Evolutionary conservation across 768 basidiomycete genomes (phyloP).

Genomic region (Gelatoporia subvermispora): DNA sequence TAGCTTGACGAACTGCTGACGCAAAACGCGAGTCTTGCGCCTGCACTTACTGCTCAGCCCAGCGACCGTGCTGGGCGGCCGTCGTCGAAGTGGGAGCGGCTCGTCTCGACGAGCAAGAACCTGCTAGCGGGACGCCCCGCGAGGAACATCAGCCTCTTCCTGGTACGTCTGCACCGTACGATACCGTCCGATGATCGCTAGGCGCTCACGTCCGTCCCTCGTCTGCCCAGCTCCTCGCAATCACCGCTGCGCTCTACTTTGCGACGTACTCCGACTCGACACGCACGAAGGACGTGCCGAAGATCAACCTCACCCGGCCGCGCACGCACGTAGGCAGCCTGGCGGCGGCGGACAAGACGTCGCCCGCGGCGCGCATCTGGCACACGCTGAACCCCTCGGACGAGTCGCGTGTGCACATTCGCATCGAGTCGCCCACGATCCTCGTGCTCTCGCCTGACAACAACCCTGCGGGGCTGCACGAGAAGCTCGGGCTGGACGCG

Average conservation of each 20-base stretch:
- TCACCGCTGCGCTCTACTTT: slow-evolving; percentile 70
- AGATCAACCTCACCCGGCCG: slow-evolving; percentile 21
- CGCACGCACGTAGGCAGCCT: slow-evolving; percentile 18
- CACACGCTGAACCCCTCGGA: slow-evolving; percentile 67
- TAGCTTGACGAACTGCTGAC: slow-evolving; percentile 83
- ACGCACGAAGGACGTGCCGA: slow-evolving; percentile 13
- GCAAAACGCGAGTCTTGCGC: slow-evolving; percentile 57
- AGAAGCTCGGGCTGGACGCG: slow-evolving; percentile 4
- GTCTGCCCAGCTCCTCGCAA: slow-evolving; percentile 66
- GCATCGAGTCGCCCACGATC: slow-evolving; percentile 75
- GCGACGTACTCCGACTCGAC: slow-evolving; percentile 50
- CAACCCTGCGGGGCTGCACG: slow-evolving; percentile 5
- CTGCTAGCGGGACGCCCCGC: slow-evolving; percentile 62
- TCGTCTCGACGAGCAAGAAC: slow-evolving; percentile 37
- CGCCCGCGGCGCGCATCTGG: slow-evolving; percentile 71
- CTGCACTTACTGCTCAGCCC: slow-evolving; percentile 29
- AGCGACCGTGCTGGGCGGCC: slow-evolving; percentile 9
- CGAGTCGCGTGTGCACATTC: slow-evolving; percentile 64
- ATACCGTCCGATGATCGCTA: neutral
- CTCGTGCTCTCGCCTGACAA: slow-evolving; percentile 54
- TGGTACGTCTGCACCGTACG: slow-evolving; percentile 40
- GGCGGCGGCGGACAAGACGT: slow-evolving; percentile 14
- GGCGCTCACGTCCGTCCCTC: neutral
- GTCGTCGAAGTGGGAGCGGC: slow-evolving; percentile 39
- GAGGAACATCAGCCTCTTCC: slow-evolving; percentile 75